Conservation (phyloP, 148 eudicot species). For the Beta vulgaris region DNA sequence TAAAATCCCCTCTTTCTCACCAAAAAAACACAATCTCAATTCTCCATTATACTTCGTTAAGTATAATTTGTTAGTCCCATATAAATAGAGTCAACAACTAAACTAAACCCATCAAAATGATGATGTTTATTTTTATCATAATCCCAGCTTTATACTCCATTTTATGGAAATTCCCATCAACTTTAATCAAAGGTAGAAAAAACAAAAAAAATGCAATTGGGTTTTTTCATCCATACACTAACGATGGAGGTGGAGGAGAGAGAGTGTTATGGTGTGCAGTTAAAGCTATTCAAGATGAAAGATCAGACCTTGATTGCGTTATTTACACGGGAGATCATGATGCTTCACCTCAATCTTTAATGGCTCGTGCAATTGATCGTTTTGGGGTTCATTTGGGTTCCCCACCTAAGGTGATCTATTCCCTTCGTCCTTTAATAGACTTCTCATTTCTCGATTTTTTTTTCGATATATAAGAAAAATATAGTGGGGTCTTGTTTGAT, state of each 20-base stretch:
- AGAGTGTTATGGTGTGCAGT: constrained; percentile 98
- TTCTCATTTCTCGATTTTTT: not conserved
- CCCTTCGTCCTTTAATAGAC: too few species aligned
- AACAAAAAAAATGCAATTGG: constrained; percentile 53
- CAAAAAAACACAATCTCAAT: too few species aligned
- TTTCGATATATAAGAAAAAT: too few species aligned
- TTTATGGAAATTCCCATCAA: not conserved
- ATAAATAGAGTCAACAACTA: not conserved
- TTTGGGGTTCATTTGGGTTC: constrained; percentile 63
- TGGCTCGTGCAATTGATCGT: constrained; percentile 73
- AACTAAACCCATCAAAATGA: not conserved
- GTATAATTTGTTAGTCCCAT: too few species aligned
- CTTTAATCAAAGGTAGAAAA: constrained; percentile 29
- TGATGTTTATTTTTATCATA: not conserved
- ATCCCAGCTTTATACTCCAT: constrained; percentile 1
- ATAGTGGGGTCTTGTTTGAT: too few species aligned
- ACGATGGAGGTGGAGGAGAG: constrained; percentile 97
- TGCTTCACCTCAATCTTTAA: constrained; percentile 55
- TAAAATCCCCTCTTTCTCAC: too few species aligned
- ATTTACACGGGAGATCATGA: constrained; percentile 92
- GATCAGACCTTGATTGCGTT: constrained; percentile 52
- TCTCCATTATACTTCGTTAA: too few species aligned
- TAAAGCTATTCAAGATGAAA: constrained; percentile 73
- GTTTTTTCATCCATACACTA: constrained; percentile 93
- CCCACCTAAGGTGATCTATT: constrained; percentile 82